Percentiles rank a stretch among this genome's conserved stretches.
These are phyloP conservation scores for Globisporangium canariense DNA, from an alignment of 352 stramenopile genomes.

Conservation along the genomic window DNA sequence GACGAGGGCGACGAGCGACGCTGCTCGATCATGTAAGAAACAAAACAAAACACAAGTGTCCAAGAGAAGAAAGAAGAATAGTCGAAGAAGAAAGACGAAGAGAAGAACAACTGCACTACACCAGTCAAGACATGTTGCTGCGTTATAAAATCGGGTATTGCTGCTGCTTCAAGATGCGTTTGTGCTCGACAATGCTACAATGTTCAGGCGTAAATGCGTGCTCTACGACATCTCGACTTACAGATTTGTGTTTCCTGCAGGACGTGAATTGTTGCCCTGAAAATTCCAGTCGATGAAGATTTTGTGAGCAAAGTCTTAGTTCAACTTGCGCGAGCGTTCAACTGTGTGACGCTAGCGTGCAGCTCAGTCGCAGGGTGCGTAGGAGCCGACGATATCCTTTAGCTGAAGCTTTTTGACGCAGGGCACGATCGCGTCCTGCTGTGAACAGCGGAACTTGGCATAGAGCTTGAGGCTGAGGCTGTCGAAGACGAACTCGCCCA, in stretches of 20 bases:
- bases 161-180: conserved; percentile 5
- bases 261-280: not conserved
- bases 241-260: not conserved
- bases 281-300: not conserved
- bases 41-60: not conserved
- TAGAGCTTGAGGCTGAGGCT: conserved; percentile 61
- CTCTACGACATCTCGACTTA: not conserved
- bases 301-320: not conserved
- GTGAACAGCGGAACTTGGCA: conserved; percentile 56
- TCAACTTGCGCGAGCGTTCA: too few relatives aligned
- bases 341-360: not conserved
- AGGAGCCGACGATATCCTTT: conserved; percentile 69
- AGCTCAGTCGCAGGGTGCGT: conserved; percentile 50
- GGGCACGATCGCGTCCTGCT: conserved; percentile 49
- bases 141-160: not conserved
- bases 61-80: not conserved
- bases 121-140: not conserved
- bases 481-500: conserved; percentile 71
- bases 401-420: conserved; percentile 75
- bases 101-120: not conserved
- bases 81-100: not conserved
- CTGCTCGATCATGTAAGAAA: conserved; percentile 79
- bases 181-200: conserved; percentile 3
- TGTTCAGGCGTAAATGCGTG: not conserved
- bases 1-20: conserved; percentile 78